Evolutionary conservation across 495 filamentous ascomycete genomes (phyloP), one percentile per base, ranked within the genome.

Genomic region (Neurospora sp.): DNA sequence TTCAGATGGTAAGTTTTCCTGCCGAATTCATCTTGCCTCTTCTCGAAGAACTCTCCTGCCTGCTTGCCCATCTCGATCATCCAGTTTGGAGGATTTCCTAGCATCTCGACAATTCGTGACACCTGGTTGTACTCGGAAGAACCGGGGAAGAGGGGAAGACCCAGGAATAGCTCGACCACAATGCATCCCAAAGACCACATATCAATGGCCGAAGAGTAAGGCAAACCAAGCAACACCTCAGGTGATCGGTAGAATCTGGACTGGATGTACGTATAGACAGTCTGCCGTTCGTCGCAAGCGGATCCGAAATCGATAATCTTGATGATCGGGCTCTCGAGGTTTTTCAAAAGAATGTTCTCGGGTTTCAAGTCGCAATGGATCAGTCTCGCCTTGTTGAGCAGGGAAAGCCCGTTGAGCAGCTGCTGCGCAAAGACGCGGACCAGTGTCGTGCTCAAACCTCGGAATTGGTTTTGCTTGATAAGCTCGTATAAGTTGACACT

Each of bases 121-220:
- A 99, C 94, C 79, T 99, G 96, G 78, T 99, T 99, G 81, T 99
- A 99, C 81, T 99, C 96, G 12, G 96, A 99, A 8, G 96, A 98
- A 4, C 96, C 96, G 4, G 96, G 96, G 84, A 99, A 99, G 5
- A 99, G 81, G 38, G 96, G 96, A 39, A 99, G 83, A 44, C 96
- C 96, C 3, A 99, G 85, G 85, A 99, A 99, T 4, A 99, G 87
- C 80, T 99, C 96, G 38, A 99, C 96, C 27, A 99, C 96, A 73
- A 99, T 99, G 81, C 96, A 99, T 38, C 96, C 96, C 61, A 99
- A 84, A 10, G 96, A 99, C 96, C 96, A 99, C 96, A 99, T 98
- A 78, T 99, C 96, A 78, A 99, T 99, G 20, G 96, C 96, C 40
- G 96, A 98, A 8, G 96, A 98, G 78, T 99, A 97, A 78, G 96